Base-by-base conservation (phyloP, 805 yeast species). In the Kodamaea fukazawae region DNA sequence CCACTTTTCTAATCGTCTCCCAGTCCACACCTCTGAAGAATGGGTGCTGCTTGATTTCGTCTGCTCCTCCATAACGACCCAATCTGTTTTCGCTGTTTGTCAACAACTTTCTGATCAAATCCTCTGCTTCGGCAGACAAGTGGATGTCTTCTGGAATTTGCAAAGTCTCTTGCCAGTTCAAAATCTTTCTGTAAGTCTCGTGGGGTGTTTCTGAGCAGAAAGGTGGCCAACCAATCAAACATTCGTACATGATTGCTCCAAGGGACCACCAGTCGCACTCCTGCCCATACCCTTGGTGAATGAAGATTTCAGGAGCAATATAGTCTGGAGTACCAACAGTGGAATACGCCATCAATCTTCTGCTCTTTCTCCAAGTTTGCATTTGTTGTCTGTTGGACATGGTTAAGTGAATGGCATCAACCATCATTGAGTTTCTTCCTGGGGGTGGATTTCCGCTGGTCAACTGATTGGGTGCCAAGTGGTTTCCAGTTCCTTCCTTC, bases 191-290 rank as follows among this genome's bases (percentile, higher is more conserved):
- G 62, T 89, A 89, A 0, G 97, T 89, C 51, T 89, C 97, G 45
- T 87, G 95, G 8, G 96, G 96, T 8, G 95, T 86, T 55, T 89
- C 96, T 0, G 93, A 82, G 66, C 96, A 89, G 62, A 89, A 89
- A 34, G 97, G 97, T 17, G 97, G 96, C 96, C 96, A 89, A 23
- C 97, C 97, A 44, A 89, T 86, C 46, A 89, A 68, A 67, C 97
- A 89, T 71, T 89, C 97, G 63, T 84, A 89, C 97, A 89, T 90
- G 57, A 89, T 89, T 1, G 96, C 96, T 22, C 97, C 97, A 32
- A 89, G 65, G 7, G 95, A 85, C 97, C 97, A 89, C 97, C 97
- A 89, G 62, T 89, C 97, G 65, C 97, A 89, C 58, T 89, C 96
- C 65, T 88, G 96, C 9, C 96, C 96, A 62, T 89, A 89, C 4